Evolutionary conservation across 441 rosid genomes (phyloP).

Genomic region (Viola pubescens): DNA sequence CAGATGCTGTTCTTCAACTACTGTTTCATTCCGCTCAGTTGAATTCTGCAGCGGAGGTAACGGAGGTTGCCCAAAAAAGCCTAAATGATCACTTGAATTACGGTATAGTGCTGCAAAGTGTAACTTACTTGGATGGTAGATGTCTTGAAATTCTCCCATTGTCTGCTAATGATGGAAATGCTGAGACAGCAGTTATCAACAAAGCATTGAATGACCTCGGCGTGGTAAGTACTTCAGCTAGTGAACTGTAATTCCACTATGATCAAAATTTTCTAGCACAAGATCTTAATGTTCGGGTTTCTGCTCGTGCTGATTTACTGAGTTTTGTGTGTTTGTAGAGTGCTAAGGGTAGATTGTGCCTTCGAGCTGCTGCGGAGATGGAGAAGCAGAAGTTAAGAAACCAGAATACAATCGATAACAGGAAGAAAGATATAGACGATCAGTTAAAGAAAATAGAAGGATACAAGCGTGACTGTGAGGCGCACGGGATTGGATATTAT

Average conservation of each 20-base stretch:
- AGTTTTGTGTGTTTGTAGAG: slow-evolving; percentile 35
- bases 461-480: slow-evolving; percentile 36
- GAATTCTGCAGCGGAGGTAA: slow-evolving; percentile 26
- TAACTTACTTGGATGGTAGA: slow-evolving; percentile 21
- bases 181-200: slow-evolving; percentile 10
- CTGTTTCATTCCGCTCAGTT: slow-evolving; percentile 57
- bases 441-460: slow-evolving; percentile 24
- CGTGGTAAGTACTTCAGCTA: slow-evolving; percentile 36
- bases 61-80: slow-evolving; percentile 30
- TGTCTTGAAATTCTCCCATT: slow-evolving; percentile 30
- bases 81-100: slow-evolving; percentile 42
- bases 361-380: slow-evolving; percentile 49
- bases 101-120: slow-evolving; percentile 25
- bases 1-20: slow-evolving; percentile 67
- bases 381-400: slow-evolving; percentile 47
- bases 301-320: background rate
- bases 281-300: background rate
- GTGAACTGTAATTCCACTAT: background rate
- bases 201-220: slow-evolving; percentile 44
- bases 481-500: slow-evolving; percentile 42
- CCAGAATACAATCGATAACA: slow-evolving; percentile 22
- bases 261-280: background rate
- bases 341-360: slow-evolving; percentile 44
- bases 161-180: slow-evolving; percentile 20
- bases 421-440: slow-evolving; percentile 19